Conservation (phyloP, 1,284 basidiomycete genomes). For the Hemileia vastatrix region DNA sequence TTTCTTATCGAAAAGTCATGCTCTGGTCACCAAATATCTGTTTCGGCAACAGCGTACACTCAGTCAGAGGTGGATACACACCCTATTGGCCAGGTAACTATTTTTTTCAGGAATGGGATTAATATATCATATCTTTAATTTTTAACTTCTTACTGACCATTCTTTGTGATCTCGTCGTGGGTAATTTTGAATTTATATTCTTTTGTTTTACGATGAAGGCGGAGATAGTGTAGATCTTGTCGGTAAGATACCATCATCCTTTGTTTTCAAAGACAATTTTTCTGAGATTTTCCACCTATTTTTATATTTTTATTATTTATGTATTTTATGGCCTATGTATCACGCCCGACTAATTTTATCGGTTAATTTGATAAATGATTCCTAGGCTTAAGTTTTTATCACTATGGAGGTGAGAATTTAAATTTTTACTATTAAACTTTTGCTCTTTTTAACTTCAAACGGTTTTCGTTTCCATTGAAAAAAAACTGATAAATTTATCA, state of each 20-base stretch:
- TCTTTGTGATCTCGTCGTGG: neutral
- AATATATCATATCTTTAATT: neutral
- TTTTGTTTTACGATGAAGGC: no score
- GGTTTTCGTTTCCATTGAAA: no score
- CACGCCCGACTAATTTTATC: neutral
- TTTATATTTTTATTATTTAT: neutral
- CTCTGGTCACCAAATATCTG: slow-evolving; percentile 15
- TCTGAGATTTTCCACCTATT: no score
- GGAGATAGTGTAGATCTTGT: neutral
- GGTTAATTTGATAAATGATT: neutral
- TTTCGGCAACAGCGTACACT: slow-evolving; percentile 5
- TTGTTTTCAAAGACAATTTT: no score
- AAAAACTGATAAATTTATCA: no score
- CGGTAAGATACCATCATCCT: neutral
- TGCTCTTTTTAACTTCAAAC: no score
- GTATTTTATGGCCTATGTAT: neutral
- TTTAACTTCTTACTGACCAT: neutral
- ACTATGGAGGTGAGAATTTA: no score
- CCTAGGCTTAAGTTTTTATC: neutral
- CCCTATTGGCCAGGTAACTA: slow-evolving; percentile 14
- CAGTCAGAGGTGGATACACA: slow-evolving; percentile 11
- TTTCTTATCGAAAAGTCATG: neutral
- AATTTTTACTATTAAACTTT: no score
- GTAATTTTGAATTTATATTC: neutral
- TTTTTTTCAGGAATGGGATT: slow-evolving; percentile 10